phyloP scores from a whole-genome alignment of 805 yeast genomes.

The Lipomyces japonicus region DNA sequence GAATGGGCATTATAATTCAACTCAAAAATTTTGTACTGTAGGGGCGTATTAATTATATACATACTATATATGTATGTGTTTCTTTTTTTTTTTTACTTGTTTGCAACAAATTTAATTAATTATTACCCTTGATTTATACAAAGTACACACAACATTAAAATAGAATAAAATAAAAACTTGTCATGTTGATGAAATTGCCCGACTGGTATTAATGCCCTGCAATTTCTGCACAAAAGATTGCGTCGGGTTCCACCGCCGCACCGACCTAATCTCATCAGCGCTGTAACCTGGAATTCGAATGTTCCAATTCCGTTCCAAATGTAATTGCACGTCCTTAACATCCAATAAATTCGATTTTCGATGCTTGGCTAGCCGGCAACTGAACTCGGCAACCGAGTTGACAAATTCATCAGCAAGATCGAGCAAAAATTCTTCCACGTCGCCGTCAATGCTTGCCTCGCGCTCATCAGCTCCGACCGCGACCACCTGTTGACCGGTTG shows the following conservation, averaged over 20 bases:
- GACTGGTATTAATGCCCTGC: constrained; percentile 28
- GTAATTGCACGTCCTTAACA: constrained; percentile 84
- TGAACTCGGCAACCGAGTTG: constrained; percentile 83
- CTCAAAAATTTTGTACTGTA: not conserved
- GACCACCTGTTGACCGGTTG: too few species aligned
- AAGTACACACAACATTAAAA: too few species aligned
- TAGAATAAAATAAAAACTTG: not conserved
- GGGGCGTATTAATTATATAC: too few species aligned
- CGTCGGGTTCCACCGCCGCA: constrained; percentile 42
- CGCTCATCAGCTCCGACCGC: too few species aligned
- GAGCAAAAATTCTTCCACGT: constrained; percentile 83
- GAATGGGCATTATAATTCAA: constrained; percentile 18
- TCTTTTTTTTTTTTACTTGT: too few species aligned
- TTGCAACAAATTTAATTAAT: too few species aligned
- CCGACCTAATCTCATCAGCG: constrained; percentile 76
- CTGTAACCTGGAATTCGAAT: constrained; percentile 91
- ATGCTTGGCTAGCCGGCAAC: constrained; percentile 92
- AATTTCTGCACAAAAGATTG: constrained; percentile 41
- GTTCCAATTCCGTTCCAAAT: constrained; percentile 89
- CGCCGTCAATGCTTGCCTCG: constrained; percentile 88
- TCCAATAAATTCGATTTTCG: constrained; percentile 84
- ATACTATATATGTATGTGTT: too few species aligned
- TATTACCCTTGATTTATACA: too few species aligned
- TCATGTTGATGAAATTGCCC: constrained; percentile 24
- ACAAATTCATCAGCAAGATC: constrained; percentile 97